Evolutionary conservation across 192 early-diverging fungal genomes (phyloP).

Genomic region (Gigaspora rosea): DNA sequence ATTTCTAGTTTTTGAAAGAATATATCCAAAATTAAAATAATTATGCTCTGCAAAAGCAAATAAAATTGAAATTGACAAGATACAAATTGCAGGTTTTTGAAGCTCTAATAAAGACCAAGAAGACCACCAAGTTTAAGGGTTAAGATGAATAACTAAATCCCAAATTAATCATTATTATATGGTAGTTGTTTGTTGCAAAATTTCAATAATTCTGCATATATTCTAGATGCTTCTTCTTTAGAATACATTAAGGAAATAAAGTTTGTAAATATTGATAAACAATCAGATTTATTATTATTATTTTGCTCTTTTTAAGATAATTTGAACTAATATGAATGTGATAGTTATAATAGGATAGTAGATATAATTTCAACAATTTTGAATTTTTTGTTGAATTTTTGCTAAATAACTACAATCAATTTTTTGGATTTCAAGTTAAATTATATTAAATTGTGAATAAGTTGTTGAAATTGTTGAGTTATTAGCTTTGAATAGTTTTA

Average conservation of each 20-base stretch:
- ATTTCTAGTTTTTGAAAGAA: neutral
- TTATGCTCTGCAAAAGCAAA: neutral
- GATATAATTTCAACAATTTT: neutral
- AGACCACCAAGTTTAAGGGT: neutral
- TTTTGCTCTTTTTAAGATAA: neutral
- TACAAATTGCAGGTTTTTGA: no score
- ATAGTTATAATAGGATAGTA: neutral
- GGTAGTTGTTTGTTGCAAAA: neutral
- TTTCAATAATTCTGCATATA: neutral
- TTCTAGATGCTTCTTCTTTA: neutral
- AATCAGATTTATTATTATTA: neutral
- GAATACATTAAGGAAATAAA: neutral
- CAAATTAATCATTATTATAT: slow-evolving; percentile 16
- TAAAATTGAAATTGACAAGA: neutral
- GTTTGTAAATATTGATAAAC: neutral
- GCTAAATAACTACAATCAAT: neutral
- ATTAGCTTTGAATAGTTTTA: slow-evolving; percentile 4
- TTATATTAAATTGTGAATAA: neutral
- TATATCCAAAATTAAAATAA: slow-evolving; percentile 6
- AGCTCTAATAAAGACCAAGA: neutral
- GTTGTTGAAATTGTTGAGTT: neutral
- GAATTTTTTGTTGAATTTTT: neutral
- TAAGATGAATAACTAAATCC: neutral
- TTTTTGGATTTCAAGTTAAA: neutral
- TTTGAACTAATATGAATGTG: neutral